Evolutionary conservation across 169 alveolate genomes (phyloP).

Genomic region (Theileria annulata): DNA sequence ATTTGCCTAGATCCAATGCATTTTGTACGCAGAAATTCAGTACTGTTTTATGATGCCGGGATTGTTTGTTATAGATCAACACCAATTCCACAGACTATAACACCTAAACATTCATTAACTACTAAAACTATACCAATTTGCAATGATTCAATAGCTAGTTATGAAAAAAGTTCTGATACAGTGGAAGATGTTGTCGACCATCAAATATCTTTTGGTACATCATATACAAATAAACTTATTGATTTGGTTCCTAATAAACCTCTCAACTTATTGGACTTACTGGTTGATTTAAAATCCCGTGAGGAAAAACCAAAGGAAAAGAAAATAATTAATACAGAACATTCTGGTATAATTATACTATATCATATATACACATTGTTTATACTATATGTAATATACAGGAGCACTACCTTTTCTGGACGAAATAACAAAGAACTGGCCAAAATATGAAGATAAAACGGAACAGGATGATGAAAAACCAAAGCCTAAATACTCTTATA

Average conservation of each 20-base stretch:
- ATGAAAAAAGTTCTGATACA: background rate
- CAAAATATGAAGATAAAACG: background rate
- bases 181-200: background rate
- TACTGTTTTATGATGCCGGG: slow-evolving; percentile 16
- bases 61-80: slow-evolving; percentile 51
- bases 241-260: slow-evolving; percentile 6
- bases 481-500: background rate
- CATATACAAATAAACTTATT: background rate
- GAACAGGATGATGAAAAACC: background rate
- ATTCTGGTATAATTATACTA: background rate
- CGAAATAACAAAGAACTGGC: background rate
- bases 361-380: background rate
- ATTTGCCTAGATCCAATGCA: slow-evolving; percentile 4
- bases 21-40: slow-evolving; percentile 33
- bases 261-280: background rate
- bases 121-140: background rate
- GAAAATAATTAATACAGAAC: background rate
- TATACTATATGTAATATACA: background rate
- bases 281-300: background rate
- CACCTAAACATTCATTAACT: background rate
- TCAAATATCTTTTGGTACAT: background rate
- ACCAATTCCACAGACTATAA: background rate
- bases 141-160: background rate
- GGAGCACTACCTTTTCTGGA: background rate
- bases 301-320: background rate